Conservation (phyloP, 768 basidiomycete genomes). For the Lentinula edodes region DNA sequence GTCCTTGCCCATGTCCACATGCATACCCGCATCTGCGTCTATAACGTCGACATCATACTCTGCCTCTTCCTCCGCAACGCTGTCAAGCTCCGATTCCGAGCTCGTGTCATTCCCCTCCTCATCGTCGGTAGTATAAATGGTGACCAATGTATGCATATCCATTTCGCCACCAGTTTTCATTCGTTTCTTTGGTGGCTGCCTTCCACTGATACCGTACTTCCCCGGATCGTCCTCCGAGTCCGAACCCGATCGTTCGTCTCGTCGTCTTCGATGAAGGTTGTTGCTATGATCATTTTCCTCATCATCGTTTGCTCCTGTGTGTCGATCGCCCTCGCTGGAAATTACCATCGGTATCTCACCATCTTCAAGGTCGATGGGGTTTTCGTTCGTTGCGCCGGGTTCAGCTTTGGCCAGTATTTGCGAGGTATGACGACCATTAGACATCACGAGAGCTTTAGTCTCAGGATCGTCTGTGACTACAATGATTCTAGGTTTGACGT, state of each 20-base stretch:
- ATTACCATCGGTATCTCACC: not conserved
- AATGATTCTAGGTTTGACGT: constrained; percentile 17
- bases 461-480: constrained; percentile 5
- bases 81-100: constrained; percentile 14
- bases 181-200: constrained; percentile 16
- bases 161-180: constrained; percentile 16
- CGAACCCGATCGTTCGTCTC: not conserved
- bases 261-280: not conserved
- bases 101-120: constrained; percentile 28
- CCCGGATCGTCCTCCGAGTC: not conserved
- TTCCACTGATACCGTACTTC: not conserved
- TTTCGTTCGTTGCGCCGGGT: not conserved
- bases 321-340: not conserved
- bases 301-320: too few relatives aligned
- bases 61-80: constrained; percentile 11
- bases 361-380: not conserved
- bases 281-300: not conserved
- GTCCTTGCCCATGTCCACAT: not conserved
- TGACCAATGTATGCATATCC: constrained; percentile 22
- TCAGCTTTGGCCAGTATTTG: not conserved
- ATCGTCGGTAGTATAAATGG: constrained; percentile 14
- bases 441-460: not conserved
- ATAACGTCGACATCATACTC: constrained; percentile 9
- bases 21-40: not conserved
- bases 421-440: not conserved